These are phyloP conservation scores for Trichoderma afroharzianum DNA, from an alignment of 2,329 filamentous ascomycete species.

Conservation along the genomic window DNA sequence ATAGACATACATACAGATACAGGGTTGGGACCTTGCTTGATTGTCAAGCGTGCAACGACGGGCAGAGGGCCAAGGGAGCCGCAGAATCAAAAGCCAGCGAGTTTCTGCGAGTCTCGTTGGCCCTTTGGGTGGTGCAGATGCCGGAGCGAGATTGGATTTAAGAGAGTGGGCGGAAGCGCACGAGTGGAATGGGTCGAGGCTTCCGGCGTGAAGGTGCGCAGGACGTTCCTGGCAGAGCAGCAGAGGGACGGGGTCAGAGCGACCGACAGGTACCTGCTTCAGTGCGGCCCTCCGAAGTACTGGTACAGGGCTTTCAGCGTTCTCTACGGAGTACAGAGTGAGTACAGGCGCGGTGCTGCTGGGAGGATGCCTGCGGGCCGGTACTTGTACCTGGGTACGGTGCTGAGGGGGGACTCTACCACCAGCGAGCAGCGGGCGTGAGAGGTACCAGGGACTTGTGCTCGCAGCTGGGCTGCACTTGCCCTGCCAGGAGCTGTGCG, in stretches of 20 bases:
- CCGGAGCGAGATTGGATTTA: constrained; percentile 21
- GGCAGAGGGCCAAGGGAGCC: constrained; percentile 4
- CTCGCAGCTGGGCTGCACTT: not conserved
- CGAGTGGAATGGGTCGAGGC: constrained; percentile 27
- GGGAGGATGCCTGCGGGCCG: not conserved
- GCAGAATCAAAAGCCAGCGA: constrained; percentile 2
- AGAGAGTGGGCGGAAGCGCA: constrained; percentile 20
- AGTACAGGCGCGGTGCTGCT: not conserved
- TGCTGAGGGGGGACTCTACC: not conserved
- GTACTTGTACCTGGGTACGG: not conserved
- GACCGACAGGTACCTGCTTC: not conserved
- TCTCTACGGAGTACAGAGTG: not conserved
- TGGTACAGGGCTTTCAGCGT: not conserved
- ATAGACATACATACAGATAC: constrained; percentile 6
- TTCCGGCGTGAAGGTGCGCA: constrained; percentile 25
- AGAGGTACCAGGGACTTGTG: not conserved
- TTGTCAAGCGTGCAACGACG: not conserved
- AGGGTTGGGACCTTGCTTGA: not conserved
- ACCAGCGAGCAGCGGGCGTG: not conserved
- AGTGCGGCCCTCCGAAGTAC: not conserved
- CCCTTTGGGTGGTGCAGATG: constrained; percentile 23
- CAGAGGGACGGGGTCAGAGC: not conserved
- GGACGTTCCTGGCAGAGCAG: constrained; percentile 23
- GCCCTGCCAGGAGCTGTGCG: constrained; percentile 17
- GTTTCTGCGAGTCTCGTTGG: constrained; percentile 10